A percentile compares a stretch with the other conserved stretches of the same genome.
Conservation (phyloP, 2,329 filamentous ascomycete genomes). For the Cadophora malorum region DNA sequence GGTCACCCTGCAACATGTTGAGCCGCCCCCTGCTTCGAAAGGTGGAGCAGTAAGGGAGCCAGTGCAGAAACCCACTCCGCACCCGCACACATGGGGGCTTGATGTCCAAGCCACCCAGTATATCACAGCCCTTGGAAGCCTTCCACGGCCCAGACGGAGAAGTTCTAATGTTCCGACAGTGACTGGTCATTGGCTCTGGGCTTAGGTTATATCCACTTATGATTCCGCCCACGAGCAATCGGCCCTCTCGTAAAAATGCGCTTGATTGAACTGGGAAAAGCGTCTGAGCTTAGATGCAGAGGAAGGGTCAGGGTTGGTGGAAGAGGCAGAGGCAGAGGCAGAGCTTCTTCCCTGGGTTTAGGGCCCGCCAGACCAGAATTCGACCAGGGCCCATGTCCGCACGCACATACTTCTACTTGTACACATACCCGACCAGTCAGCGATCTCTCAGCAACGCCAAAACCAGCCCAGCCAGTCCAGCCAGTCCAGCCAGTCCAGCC, state of each 20-base stretch:
- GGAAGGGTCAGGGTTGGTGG: neutral
- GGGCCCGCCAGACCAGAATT: neutral
- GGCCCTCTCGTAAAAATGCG: neutral
- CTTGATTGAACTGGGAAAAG: neutral
- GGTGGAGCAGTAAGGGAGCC: neutral
- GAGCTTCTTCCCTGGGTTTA: neutral
- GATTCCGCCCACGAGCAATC: neutral
- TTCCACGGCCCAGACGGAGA: neutral
- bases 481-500: too few species aligned
- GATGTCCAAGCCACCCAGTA: neutral
- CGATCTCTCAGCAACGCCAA: neutral
- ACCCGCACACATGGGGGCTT: neutral
- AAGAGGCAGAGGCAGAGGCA: too few species aligned
- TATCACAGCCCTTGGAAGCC: neutral
- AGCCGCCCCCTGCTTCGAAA: neutral
- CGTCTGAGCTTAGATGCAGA: too few species aligned
- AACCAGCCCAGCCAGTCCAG: neutral
- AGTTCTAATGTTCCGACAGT: neutral
- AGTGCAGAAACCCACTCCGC: neutral
- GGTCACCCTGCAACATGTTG: neutral
- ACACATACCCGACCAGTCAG: neutral
- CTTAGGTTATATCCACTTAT: neutral
- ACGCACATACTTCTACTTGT: too few species aligned
- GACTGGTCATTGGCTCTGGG: neutral
- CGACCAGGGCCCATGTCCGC: too few species aligned